Evolutionary conservation across 2,329 filamentous ascomycete species (phyloP), one percentile per base, ranked within the genome.

Genomic region (Diaporthe humulicola): DNA sequence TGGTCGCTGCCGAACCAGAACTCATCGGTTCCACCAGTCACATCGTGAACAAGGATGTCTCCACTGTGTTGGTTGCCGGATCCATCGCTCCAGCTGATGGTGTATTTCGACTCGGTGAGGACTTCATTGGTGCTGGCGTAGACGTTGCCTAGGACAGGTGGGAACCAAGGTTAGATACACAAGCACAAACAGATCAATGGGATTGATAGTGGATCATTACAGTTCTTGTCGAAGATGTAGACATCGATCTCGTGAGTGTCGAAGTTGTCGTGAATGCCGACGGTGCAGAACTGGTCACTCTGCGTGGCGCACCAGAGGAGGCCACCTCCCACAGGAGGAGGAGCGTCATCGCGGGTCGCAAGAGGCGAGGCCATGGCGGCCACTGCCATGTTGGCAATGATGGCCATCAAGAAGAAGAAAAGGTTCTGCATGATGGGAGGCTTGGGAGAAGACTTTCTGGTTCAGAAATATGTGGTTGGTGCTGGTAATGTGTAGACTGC

Each of bases 91-190:
- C 71, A 73, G 14, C 6, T 36, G 36, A 73, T 67, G 38, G 38
- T 67, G 50, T 45, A 73, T 22, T 48, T 81, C 19, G 84, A 81
- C 72, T 87, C 85, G 30, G 81, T 83, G 73, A 87, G 81, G 57
- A 86, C 81, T 50, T 83, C 81, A 64, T 84, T 83, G 78, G 48
- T 73, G 60, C 71, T 73, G 60, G 52, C 42, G 48, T 52, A 48
- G 30, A 73, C 38, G 8, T 48, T 69, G 7, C 71, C 71, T 73
- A 42, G 22, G 14, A 17, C 7, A 5, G 22, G 9, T 9, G 22
- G 22, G n/a, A 25, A n/a, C 19, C 22, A 14, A 60, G 7, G 9
- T 71, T 45, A 60, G 70, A 3, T 4, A 61, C 10, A 50, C 15
- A 28, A 22, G 2, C 14, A 30, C 10, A 17, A 38, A 25, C 4